Evolutionary conservation across 2,329 filamentous ascomycete species (phyloP), one percentile per base, ranked within the genome.

Genomic region (Sporothrix pseudoabietina): DNA sequence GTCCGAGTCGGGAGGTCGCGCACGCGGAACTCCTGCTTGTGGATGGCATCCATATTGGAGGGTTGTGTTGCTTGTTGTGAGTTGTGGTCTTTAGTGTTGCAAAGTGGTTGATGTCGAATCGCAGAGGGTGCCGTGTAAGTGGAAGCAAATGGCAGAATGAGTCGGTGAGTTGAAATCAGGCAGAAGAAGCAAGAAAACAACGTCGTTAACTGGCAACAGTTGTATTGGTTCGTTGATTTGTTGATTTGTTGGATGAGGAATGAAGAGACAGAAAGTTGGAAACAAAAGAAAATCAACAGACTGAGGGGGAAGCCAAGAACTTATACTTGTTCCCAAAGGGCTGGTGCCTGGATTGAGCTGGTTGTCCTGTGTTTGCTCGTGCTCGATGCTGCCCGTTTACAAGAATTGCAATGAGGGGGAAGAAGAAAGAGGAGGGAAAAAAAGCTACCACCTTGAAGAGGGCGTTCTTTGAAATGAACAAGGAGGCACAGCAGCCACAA

Each of bases 1-100:
- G 86, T 86, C 69, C 87, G 87, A 47, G 90, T 91, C 9, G 82
- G 78, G 41, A 91, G 81, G 68, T 89, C 85, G 59, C 86, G 85
- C 75, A 91, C 79, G 44, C 84, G 84, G 78, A 89, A 89, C 74
- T 87, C 83, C 73, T 86, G 79, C 74, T 82, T 82, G 75, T 84
- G 79, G 71, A 79, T 71, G 49, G 78, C 74, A 30, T 85, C 84
- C 82, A 85, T 83, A 69, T 68, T 63, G 63, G 47, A 8, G 59
- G 39, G 9, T 16, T 14, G 19, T 47, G 10, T 9, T 26, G 61
- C 12, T 65, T 65, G 61, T 22, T 30, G 10, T 47, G 44, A 14
- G 14, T 26, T 30, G 35, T 66, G 61, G 26, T 26, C 2, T 26
- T 26, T 47, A 22, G 22, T 30, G 32, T 3, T 35, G 19, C 47